Evolutionary conservation across 257 asterid species (phyloP), one percentile per base, ranked within the genome.

Genomic region (Fraxinus excelsior): DNA sequence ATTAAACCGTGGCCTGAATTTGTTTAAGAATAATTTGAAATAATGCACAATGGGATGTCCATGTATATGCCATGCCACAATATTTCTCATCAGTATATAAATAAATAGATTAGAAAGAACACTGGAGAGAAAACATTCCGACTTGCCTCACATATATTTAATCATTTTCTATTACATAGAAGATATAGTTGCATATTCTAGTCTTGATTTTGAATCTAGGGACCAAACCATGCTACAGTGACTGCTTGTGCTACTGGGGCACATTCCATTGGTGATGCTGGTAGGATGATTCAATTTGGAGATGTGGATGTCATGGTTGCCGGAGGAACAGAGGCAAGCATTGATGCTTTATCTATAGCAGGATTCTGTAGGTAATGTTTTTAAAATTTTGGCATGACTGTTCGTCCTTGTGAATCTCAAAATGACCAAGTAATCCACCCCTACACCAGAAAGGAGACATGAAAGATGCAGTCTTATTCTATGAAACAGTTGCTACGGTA

Each of bases 231-330:
- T 91, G 96, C 99, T 79, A 93, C 99, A 86, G 98, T 93, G 82
- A 95, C 98, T 85, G 99, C 99, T 76, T 93, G 99, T 87, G 99
- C 99, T 53, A 93, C 99, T 44, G 99, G 98, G 81, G 96, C 99
- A 42, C 98, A 95, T 85, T 95, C 92, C 40, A 87, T 95, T 68
- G 99, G 99, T 77, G 99, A 95, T 84, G 97, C 98, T 60, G 79
- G 89, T 38, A 91, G 97, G 89, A 95, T 95, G 98, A 95, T 95
- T 81, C 99, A 87, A 73, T 90, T 89, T 80, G 99, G 99, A 64
- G 99, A 93, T 90, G 97, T 86, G 77, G 94, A 93, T 85, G 99
- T 93, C 73, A 95, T 93, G 98, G 94, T 95, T 83, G 97, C 99
- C 0, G 98, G 99, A 10, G 99, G 99, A 68, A 95, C 99, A 58